phyloP scores from a whole-genome alignment of 805 yeast genomes.

The Monosporozyma aerobia region DNA sequence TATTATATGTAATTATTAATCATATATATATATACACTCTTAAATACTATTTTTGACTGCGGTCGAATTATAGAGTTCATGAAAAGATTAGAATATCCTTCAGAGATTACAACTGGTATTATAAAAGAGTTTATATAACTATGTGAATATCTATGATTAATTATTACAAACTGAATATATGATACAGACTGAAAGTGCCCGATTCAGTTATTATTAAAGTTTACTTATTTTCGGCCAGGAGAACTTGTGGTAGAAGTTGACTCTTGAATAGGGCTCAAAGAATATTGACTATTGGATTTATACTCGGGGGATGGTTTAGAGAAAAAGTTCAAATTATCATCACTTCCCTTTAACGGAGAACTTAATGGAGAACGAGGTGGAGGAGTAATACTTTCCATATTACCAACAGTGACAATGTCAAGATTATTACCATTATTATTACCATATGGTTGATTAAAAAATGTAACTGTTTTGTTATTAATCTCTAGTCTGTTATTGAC shows the following conservation, averaged over 20 bases:
- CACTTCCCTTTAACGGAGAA: conserved; percentile 2
- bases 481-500: conserved; percentile 31
- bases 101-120: not conserved
- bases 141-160: not conserved
- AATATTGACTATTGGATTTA: conserved; percentile 12
- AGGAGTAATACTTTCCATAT: conserved; percentile 1
- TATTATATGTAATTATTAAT: not conserved
- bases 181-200: not conserved
- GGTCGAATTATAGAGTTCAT: no score
- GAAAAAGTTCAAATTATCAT: conserved; percentile 9
- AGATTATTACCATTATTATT: not conserved
- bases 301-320: conserved; percentile 22
- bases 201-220: not conserved
- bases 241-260: conserved; percentile 24
- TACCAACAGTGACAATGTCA: not conserved
- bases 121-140: not conserved
- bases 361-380: conserved; percentile 3
- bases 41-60: not conserved
- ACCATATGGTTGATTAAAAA: conserved; percentile 23
- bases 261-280: conserved; percentile 29
- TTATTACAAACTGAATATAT: not conserved
- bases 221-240: conserved; percentile 10
- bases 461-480: conserved; percentile 33
- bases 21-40: not conserved
- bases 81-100: not conserved